phyloP scores from a whole-genome alignment of 2,329 filamentous ascomycete genomes.

The Claviceps spartinae region DNA sequence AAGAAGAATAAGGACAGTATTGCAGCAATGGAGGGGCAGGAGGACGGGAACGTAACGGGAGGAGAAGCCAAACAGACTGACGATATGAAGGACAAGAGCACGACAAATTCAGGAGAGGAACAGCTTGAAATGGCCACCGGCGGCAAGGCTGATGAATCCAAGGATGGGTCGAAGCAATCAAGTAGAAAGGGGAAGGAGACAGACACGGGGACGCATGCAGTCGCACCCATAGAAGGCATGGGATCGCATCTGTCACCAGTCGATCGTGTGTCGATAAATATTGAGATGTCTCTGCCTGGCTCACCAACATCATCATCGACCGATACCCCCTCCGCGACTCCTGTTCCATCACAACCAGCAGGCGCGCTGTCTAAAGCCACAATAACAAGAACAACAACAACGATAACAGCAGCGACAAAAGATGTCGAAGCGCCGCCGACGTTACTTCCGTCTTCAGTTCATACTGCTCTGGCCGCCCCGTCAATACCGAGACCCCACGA shows the following conservation, averaged over 20 bases:
- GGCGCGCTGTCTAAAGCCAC: conserved; percentile 6
- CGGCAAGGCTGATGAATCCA: not conserved
- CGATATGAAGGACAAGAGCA: conserved; percentile 5
- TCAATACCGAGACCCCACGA: conserved; percentile 13
- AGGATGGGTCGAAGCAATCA: not conserved
- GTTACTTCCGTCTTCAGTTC: conserved; percentile 6
- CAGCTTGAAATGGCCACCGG: not conserved
- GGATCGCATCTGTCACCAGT: not conserved
- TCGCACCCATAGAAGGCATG: not conserved
- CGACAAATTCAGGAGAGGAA: not conserved
- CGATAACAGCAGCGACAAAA: conserved; percentile 3
- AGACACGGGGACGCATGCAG: not conserved
- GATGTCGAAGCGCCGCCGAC: conserved; percentile 10
- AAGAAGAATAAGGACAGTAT: conserved; percentile 16
- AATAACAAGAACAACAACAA: not conserved
- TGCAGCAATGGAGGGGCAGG: conserved; percentile 8
- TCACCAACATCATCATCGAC: not conserved
- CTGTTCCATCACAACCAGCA: conserved; percentile 11
- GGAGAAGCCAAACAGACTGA: conserved; percentile 6
- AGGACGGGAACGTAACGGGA: not conserved
- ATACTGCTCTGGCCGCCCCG: conserved; percentile 9
- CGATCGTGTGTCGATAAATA: not conserved
- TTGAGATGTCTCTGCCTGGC: too few species aligned
- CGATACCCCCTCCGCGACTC: not conserved
- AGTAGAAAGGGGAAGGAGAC: not conserved